Base-by-base conservation (phyloP, 2,329 filamentous ascomycete species). In the Nakataea oryzae region DNA sequence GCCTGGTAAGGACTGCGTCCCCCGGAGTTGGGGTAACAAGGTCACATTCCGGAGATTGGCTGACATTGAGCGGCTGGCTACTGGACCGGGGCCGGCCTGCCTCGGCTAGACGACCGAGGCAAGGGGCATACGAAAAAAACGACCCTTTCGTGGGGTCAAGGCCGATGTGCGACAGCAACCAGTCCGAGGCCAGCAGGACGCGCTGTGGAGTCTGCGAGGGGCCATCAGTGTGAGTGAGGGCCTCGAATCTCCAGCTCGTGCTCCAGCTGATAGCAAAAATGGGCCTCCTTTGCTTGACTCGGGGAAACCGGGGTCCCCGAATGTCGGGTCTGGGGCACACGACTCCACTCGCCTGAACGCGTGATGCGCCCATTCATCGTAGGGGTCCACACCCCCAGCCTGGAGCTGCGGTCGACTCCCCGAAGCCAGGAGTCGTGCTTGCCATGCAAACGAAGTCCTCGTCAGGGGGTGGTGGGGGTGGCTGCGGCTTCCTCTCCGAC, bases 241-340 rank as follows among this genome's bases (percentile, higher is more conserved):
- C 11, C 41, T n/a, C 41, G 11, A 30, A 11, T 30, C 30, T 11
- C 30, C 30, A 30, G 30, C 30, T 11, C 5, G 11, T n/a, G 2
- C n/a, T 3, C 41, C 14, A 47, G 7, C n/a, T 21, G 5, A 47
- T 47, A n/a, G n/a, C n/a, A n/a, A n/a, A n/a, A n/a, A n/a, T n/a
- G n/a, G n/a, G n/a, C n/a, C n/a, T n/a, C n/a, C n/a, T n/a, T n/a
- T 50, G 7, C 41, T n/a, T 50, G 41, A 50, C 41, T 58, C 29
- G 57, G 57, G 26, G 14, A 34, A 54, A 50, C 26, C 30, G 47
- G 21, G 12, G 64, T 65, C 2, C 30, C 67, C 68, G 66, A 65
- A 64, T 54, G 66, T 66, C 63, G 65, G 58, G 61, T 64, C 17
- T 47, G 60, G 41, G 41, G 57, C 29, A n/a, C 59, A 21, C 59